Percentiles rank a stretch among this genome's conserved stretches.
phyloP scores from a whole-genome alignment of 2,329 filamentous ascomycete genomes.

The Aureobasidium leucospermi region DNA sequence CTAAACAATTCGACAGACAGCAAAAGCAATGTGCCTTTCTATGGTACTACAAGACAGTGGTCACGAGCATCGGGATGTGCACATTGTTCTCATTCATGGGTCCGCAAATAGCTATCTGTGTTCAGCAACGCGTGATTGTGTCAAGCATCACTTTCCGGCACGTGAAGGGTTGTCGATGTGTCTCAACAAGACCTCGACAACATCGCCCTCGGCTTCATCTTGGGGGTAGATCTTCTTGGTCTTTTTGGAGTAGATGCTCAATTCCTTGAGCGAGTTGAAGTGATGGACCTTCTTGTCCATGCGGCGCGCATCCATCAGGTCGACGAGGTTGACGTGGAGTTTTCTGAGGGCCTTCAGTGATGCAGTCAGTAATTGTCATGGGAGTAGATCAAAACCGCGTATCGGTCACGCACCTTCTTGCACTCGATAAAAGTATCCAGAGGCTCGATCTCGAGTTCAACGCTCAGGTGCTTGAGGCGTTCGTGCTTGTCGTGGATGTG shows the following conservation, averaged over 20 bases:
- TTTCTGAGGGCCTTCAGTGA: conserved; percentile 12
- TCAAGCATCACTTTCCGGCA: too few relatives aligned
- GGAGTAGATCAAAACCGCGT: not conserved
- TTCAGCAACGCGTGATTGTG: too few relatives aligned
- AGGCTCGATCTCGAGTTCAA: conserved; percentile 12
- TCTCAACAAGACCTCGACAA: conserved; percentile 13
- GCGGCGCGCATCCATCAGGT: conserved; percentile 14
- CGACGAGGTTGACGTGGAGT: conserved; percentile 17
- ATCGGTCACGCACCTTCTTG: conserved; percentile 14
- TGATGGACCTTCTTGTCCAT: not conserved
- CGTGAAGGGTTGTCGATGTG: not conserved
- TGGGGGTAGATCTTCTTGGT: conserved; percentile 10
- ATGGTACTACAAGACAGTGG: too few relatives aligned
- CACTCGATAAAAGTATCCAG: conserved; percentile 12
- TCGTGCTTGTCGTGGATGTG: conserved; percentile 3
- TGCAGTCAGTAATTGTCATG: not conserved
- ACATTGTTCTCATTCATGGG: too few relatives aligned
- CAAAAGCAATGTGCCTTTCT: too few relatives aligned
- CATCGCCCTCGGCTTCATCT: conserved; percentile 14
- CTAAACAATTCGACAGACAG: too few relatives aligned
- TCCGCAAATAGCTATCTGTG: too few relatives aligned
- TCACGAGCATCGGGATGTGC: too few relatives aligned
- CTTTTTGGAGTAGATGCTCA: conserved; percentile 9
- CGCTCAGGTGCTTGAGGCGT: conserved; percentile 14
- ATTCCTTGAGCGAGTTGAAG: not conserved